A percentile compares a stretch with the other conserved stretches of the same genome.
phyloP scores from a whole-genome alignment of 106 monocot genomes.

The Cymbidium sinense region DNA sequence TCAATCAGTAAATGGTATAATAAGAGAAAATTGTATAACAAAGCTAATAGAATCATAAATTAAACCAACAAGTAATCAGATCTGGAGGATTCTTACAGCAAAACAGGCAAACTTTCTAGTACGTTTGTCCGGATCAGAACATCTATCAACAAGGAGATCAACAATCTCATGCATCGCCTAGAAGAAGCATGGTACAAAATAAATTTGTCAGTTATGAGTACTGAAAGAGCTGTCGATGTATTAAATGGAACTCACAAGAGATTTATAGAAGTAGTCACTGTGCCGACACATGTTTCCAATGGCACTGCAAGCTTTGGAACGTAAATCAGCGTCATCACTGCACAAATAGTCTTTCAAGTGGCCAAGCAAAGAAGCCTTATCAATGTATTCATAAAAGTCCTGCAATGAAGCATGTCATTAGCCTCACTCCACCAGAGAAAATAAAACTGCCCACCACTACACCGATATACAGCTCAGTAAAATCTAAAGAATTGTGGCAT shows the following conservation, averaged over 20 bases:
- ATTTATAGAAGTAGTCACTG: conserved; percentile 73
- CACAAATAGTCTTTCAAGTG: conserved; percentile 55
- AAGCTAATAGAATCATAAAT: no score
- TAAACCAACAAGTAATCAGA: neutral
- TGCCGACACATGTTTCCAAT: conserved; percentile 98
- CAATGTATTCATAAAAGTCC: conserved; percentile 90
- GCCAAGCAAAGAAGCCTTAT: conserved; percentile 61
- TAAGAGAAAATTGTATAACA: no score
- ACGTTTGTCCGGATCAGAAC: conserved; percentile 84
- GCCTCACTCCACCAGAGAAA: neutral
- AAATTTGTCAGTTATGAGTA: neutral
- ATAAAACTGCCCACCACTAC: neutral
- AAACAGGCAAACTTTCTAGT: conserved; percentile 99
- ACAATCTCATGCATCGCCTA: conserved; percentile 65
- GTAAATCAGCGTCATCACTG: conserved; percentile 69
- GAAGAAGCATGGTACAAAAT: conserved; percentile 4
- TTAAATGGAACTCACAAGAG: conserved; percentile 49
- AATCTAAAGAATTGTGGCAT: neutral
- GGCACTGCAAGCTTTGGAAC: conserved; percentile 91
- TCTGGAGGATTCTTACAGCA: conserved; percentile 57
- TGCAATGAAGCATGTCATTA: conserved; percentile 15
- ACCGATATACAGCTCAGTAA: neutral
- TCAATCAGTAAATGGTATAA: neutral
- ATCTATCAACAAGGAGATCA: conserved; percentile 80
- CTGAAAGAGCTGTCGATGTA: neutral